Evolutionary conservation across 2,329 filamentous ascomycete species (phyloP), one percentile per base, ranked within the genome.

Genomic region (Penicillium corylophilum): DNA sequence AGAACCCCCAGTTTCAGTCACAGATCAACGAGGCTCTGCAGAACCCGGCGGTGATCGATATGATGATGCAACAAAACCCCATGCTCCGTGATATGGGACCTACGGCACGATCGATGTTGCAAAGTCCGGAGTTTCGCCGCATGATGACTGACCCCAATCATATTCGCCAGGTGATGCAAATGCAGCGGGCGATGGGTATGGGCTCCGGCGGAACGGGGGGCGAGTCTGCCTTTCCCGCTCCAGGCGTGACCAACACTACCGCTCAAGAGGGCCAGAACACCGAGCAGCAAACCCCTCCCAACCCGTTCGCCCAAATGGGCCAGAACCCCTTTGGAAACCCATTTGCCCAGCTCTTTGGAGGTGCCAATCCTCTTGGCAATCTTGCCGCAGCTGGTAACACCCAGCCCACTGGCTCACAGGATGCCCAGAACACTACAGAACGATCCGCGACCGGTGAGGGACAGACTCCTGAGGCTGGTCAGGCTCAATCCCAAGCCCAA

Each of bases 21-120:
- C 86, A 87, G 49, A 89, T 99, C 83, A 95, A 94, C 72, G 93
- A 96, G 74, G 90, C 92, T 31, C 87, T 99, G 71, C 89, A 92
- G 72, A 97, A 97, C 73, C 93, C 94, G n/a, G 83, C 86, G 16
- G 88, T 99, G 63, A 83, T 97, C 68, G 90, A 97, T 67, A 90
- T 95, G 82, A 89, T 97, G 82, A 91, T 99, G 63, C 85, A 94
- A 64, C 84, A 88, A 66, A 96, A 96, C 68, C 94, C 94, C 2
- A 87, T 90, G 80, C 78, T 91, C 16, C 82, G 86, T 63, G 81
- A 84, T 54, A 83, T 88, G 71, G 78, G 79, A 20, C 88, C 88
- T 36, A 83, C 87, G 54, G 89, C 89, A 20, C 84, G 91, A 62
- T 85, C 95, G 67, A 87, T 96, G 73, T 83, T 99, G 64, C 86